These are phyloP conservation scores for Verticillium zaregamsianum DNA, from an alignment of 2,329 filamentous ascomycete species.

Conservation along the genomic window DNA sequence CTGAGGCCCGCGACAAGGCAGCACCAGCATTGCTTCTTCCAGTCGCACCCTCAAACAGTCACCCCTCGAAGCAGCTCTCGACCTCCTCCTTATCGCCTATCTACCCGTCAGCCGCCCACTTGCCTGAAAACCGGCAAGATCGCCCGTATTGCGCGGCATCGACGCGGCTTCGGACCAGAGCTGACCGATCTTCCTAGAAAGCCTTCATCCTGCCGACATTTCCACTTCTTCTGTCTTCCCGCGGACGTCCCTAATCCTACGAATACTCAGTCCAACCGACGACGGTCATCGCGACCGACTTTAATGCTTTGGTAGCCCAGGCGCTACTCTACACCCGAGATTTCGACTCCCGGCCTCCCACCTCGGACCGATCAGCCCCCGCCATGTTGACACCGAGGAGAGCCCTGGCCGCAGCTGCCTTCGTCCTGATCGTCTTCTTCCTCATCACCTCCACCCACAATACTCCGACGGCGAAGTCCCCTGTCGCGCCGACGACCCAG, in stretches of 20 bases:
- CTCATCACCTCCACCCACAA: slow-evolving; percentile 60
- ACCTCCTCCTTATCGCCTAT: not conserved
- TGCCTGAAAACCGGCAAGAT: not conserved
- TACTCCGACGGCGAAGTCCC: slow-evolving; percentile 3
- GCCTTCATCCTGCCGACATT: not conserved
- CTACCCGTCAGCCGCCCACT: not conserved
- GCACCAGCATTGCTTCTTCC: not conserved
- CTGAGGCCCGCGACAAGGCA: not conserved
- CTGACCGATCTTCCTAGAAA: not conserved
- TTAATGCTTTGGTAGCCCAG: not conserved
- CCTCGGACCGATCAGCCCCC: slow-evolving; percentile 1
- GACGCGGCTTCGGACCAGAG: not conserved
- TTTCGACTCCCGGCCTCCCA: no score
- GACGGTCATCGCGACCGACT: not conserved
- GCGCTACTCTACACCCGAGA: not conserved
- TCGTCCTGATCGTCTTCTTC: slow-evolving; percentile 66
- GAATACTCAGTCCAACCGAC: not conserved
- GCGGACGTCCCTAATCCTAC: not conserved
- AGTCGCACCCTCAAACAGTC: not conserved
- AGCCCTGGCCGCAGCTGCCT: slow-evolving; percentile 66
- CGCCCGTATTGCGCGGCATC: not conserved
- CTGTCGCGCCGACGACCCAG: not conserved
- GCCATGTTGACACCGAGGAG: slow-evolving; percentile 76
- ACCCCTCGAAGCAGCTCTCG: not conserved
- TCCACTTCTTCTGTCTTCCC: slow-evolving; percentile 1